Evolutionary conservation across 495 filamentous ascomycete species (phyloP), one percentile per base, ranked within the genome.

Genomic region (Xylaria intraflava): DNA sequence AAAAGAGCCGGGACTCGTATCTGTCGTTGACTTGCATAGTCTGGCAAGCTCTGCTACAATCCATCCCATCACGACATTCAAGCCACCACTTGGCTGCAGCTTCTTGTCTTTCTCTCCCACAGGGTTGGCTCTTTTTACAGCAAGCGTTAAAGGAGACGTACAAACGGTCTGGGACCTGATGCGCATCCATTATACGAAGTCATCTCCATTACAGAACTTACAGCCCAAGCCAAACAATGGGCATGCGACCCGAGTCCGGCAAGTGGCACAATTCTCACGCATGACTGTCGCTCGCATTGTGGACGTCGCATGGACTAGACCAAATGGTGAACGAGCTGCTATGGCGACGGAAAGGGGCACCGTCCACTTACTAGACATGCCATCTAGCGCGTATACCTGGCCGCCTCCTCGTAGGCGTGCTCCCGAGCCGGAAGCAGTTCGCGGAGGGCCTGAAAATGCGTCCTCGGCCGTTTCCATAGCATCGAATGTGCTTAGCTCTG

Each of bases 91-190:
- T 45, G 93, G 93, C 20, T 96, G 90, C 68, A 96, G 93, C 66
- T 91, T 88, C 62, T 68, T 98, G 19, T 94, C 91, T 0, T 88
- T 98, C 49, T 84, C 90, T 40, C 91, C 93, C 0, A 86, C 81
- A 41, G 92, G 92, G 2, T 69, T 95, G 2, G 81, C 83, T 64
- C 73, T 98, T 9, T 81, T 98, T 55, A 97, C 88, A 1, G 91
- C 88, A 16, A 96, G 87, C 66, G 86, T 80, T 59, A 96, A 95
- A 58, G 93, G 93, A 9, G 93, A 98, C 62, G 81, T 93, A 4
- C 84, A 94, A 66, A 88, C 86, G 53, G 83, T 96, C 2, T 98
- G 93, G 93, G 89, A 96, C 70, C 70, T 96, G 46, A 86, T 92
- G 83, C 86, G 87, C 19, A 78, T 83, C 22, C 77, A 81, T 52